phyloP scores from a whole-genome alignment of 495 filamentous ascomycete genomes.

The Melanomma pulvis-pyrius region DNA sequence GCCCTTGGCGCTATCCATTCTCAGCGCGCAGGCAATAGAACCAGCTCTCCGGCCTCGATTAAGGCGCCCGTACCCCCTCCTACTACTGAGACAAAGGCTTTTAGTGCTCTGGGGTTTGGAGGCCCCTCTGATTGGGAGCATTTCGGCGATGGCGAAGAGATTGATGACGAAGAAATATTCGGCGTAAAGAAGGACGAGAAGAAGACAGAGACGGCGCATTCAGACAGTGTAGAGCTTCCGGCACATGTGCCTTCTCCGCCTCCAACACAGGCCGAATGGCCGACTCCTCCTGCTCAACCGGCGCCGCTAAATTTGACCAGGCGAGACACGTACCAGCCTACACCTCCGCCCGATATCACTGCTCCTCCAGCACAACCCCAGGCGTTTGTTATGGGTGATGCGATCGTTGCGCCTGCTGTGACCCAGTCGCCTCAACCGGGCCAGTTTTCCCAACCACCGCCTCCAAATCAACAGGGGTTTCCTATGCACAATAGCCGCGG shows the following conservation, averaged over 20 bases:
- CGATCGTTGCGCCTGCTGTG: neutral
- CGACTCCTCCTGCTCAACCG: conserved; percentile 30
- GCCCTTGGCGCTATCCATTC: conserved; percentile 20
- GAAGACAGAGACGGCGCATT: conserved; percentile 14
- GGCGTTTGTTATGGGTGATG: conserved; percentile 24
- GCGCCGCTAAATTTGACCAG: conserved; percentile 20
- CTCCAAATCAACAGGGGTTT: neutral
- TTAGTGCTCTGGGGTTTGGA: conserved; percentile 56
- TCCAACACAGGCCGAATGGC: conserved; percentile 29
- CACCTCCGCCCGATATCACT: conserved; percentile 22
- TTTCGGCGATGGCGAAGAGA: conserved; percentile 43
- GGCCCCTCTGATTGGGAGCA: conserved; percentile 66
- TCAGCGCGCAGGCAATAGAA: conserved; percentile 13
- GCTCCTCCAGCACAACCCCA: conserved; percentile 11
- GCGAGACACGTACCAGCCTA: conserved; percentile 32
- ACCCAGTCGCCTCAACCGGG: conserved; percentile 10
- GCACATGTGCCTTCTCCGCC: conserved; percentile 17
- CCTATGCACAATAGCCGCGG: neutral
- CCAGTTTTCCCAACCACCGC: conserved; percentile 11
- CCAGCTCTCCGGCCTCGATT: conserved; percentile 11
- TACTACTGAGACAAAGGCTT: conserved; percentile 3
- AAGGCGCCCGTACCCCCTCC: conserved; percentile 20
- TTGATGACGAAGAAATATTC: conserved; percentile 37
- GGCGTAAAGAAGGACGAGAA: conserved; percentile 24
- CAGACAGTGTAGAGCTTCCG: conserved; percentile 32